Base-by-base conservation (phyloP, 2,329 filamentous ascomycete genomes). In the Chrysoporthe puriensis region DNA sequence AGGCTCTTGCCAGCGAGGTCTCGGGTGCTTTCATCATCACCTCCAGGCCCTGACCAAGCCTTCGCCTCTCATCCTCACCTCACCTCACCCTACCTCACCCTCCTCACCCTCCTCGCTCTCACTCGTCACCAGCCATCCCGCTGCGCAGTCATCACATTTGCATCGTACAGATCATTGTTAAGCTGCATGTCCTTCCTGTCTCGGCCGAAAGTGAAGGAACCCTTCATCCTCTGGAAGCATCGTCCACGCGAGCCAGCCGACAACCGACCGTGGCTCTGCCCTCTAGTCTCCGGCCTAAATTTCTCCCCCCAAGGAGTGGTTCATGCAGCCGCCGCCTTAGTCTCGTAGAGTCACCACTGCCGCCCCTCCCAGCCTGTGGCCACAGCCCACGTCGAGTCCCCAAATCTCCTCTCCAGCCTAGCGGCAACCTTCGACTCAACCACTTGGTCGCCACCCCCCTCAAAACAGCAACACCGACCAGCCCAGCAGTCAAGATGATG, bases 401-500 rank as follows among this genome's bases (percentile, higher is more conserved):
- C 48, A 16, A 44, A 48, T 36, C 43, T 46, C n/a, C 34, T 11
- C 42, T 48, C 59, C 59, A 11, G n/a, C 26, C 13, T 9, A 46
- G 11, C 42, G 43, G 59, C 48, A 57, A 40, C 46, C 32, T 46
- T 40, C 18, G 18, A 21, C n/a, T 14, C 36, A 52, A 18, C 48
- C 54, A 11, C 59, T 18, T 46, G n/a, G 26, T 16, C 11, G 43
- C 32, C 3, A 43, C 59, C 4, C 26, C 56, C 56, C 48, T 32
- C 3, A 16, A 32, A 34, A 56, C 21, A 8, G 34, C 32, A 3
- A 62, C 32, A 5, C 76, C 72, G 69, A 79, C 79, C 76, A 73
- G 75, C 63, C 74, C 76, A 21, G 71, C 74, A 68, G 73, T 74
- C 63, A 75, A 74, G 46, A 70, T 71, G 62, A 81, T 82, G 79